Evolutionary conservation across 345 rosid genomes (phyloP).

Genomic region (Microthlaspi erraticum): DNA sequence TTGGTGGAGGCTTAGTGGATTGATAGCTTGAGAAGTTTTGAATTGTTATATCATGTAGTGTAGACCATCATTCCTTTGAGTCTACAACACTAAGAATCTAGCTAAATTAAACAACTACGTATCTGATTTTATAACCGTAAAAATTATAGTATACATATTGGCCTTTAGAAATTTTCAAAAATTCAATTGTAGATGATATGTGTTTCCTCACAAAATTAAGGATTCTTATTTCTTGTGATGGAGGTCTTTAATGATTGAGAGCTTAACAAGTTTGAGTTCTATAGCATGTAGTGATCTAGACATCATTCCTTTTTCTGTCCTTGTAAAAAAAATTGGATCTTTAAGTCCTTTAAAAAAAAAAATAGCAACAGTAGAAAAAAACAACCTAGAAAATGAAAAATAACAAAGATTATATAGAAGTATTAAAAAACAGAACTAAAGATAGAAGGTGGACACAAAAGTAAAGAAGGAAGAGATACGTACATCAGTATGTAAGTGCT

Average conservation of each 20-base stretch:
- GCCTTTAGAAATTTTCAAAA: no score
- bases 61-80: no score
- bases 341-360: no score
- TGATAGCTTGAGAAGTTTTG: no score
- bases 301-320: background rate
- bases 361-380: background rate
- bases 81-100: no score
- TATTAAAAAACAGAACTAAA: slow-evolving; percentile 16
- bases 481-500: background rate
- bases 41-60: no score
- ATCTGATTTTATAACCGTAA: no score
- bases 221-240: background rate
- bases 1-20: no score
- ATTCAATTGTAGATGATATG: no score
- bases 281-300: slow-evolving; percentile 3
- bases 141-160: no score
- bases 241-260: background rate
- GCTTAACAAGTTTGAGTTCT: background rate
- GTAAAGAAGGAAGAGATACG: slow-evolving; percentile 9
- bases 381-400: slow-evolving; percentile 12
- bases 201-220: no score
- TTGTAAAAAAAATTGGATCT: background rate
- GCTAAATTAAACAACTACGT: no score
- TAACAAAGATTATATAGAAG: background rate
- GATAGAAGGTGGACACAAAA: slow-evolving; percentile 26